Conservation (phyloP, 805 yeast species). For the Wickerhamiella galacta region DNA sequence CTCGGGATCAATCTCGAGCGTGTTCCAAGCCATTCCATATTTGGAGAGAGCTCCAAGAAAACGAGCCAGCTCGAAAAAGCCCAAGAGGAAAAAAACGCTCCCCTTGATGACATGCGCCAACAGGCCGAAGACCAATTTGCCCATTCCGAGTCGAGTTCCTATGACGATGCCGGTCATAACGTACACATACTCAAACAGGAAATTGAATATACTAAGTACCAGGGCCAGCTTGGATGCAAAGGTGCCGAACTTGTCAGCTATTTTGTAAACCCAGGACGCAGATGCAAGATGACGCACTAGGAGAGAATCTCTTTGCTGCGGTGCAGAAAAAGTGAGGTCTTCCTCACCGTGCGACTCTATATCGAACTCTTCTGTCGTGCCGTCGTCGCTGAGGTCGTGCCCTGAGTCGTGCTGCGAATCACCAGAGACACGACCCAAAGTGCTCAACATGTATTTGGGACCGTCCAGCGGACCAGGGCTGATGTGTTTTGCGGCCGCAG, state of each 20-base stretch:
- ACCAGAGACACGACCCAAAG: conserved; percentile 10
- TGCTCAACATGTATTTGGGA: conserved; percentile 17
- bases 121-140: conserved; percentile 50
- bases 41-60: conserved; percentile 66
- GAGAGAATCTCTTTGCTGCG: too few relatives aligned
- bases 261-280: conserved; percentile 1
- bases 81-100: conserved; percentile 65
- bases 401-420: conserved; percentile 14
- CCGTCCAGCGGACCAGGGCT: conserved; percentile 16
- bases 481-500: conserved; percentile 8
- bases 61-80: conserved; percentile 66
- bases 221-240: conserved; percentile 29
- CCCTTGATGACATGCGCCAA: conserved; percentile 95
- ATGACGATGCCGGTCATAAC: conserved; percentile 44
- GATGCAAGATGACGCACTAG: conserved; percentile 2
- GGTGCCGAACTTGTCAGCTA: conserved; percentile 9
- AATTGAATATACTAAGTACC: conserved; percentile 45
- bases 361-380: conserved; percentile 3
- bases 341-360: background rate
- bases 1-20: background rate
- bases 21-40: conserved; percentile 87
- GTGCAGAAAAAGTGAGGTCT: background rate
- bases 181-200: conserved; percentile 42
- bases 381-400: conserved; percentile 3
- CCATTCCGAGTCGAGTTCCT: conserved; percentile 54